Evolutionary conservation across 345 rosid species (phyloP).

Genomic region (Balakata baccata): DNA sequence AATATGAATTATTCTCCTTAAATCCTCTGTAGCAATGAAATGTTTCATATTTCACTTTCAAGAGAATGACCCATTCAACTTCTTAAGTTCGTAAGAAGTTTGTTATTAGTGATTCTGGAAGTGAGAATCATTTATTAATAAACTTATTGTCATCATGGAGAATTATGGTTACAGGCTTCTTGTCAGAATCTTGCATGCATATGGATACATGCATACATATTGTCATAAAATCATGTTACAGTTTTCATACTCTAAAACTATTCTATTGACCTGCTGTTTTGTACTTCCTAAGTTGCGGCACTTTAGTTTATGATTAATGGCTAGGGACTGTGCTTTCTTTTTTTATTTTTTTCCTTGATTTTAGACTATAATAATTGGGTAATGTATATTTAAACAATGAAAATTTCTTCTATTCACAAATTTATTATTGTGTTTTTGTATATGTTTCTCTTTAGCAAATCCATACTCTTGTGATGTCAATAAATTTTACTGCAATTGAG

Average conservation of each 20-base stretch:
- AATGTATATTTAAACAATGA: not conserved
- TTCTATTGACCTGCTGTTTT: not conserved
- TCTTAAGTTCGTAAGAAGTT: not conserved
- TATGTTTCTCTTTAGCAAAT: constrained; percentile 54
- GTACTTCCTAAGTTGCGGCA: not conserved
- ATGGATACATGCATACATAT: not conserved
- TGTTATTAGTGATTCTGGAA: not conserved
- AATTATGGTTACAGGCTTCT: not conserved
- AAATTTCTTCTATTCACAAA: not conserved
- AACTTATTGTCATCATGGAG: not conserved
- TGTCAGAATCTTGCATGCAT: no score
- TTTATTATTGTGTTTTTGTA: not conserved
- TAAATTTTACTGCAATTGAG: constrained; percentile 77
- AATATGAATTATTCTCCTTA: no score
- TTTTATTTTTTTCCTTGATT: not conserved
- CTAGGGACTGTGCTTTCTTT: not conserved
- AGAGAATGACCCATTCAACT: not conserved
- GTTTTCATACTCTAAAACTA: not conserved
- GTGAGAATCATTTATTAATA: not conserved
- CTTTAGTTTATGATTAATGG: not conserved
- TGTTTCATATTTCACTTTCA: not conserved
- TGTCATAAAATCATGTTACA: not conserved
- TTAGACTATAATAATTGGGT: not conserved
- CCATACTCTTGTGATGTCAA: constrained; percentile 59
- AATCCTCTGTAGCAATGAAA: no score